These are phyloP conservation scores for Plasmodium inui DNA, from an alignment of 169 alveolate genomes.

Conservation along the genomic window DNA sequence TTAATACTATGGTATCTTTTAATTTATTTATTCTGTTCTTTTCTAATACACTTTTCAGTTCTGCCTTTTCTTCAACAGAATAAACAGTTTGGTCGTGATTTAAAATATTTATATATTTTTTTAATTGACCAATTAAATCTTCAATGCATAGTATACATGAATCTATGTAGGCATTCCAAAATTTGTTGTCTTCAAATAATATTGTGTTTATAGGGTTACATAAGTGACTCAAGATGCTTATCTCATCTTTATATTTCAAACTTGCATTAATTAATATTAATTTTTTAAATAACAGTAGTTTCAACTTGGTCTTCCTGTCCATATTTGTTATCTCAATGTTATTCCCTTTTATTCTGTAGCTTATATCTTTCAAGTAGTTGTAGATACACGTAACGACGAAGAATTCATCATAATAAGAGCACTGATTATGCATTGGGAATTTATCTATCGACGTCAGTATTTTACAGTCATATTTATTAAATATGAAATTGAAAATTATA, in stretches of 20 bases:
- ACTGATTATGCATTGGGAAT: conserved; percentile 66
- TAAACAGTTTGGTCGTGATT: conserved; percentile 65
- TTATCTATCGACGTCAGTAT: conserved; percentile 59
- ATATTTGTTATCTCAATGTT: conserved; percentile 71
- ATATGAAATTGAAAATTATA: conserved; percentile 61
- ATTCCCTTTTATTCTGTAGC: conserved; percentile 61
- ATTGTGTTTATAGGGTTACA: conserved; percentile 71
- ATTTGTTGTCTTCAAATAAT: conserved; percentile 60
- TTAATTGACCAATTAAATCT: conserved; percentile 57
- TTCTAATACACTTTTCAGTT: conserved; percentile 42
- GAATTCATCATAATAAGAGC: conserved; percentile 71
- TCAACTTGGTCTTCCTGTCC: conserved; percentile 66
- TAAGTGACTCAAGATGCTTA: conserved; percentile 60
- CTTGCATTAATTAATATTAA: conserved; percentile 56
- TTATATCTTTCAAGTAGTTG: conserved; percentile 58
- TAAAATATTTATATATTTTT: conserved; percentile 65
- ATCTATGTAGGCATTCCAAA: conserved; percentile 65
- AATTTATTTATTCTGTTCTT: conserved; percentile 52
- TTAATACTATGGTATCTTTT: conserved; percentile 61
- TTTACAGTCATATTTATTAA: conserved; percentile 65
- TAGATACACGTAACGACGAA: conserved; percentile 69
- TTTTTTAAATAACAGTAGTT: conserved; percentile 63
- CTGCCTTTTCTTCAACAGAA: conserved; percentile 71
- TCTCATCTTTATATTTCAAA: conserved; percentile 70
- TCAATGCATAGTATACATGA: conserved; percentile 64